These are phyloP conservation scores for Xylariales sp. DNA, from an alignment of 2,329 filamentous ascomycete species.

Conservation along the genomic window DNA sequence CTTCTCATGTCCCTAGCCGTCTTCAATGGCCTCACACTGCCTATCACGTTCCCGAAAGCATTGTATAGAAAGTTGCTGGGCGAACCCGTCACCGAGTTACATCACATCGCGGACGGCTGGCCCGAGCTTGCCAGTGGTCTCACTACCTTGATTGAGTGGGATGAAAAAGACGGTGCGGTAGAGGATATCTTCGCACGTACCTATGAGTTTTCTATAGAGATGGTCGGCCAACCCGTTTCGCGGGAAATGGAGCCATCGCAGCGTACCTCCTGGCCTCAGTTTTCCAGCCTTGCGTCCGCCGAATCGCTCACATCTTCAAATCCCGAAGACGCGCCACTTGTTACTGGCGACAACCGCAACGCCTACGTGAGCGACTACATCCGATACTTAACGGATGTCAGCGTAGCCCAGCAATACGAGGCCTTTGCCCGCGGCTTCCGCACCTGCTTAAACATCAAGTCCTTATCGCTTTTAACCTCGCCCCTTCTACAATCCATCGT, in stretches of 20 bases:
- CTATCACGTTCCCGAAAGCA: constrained; percentile 79
- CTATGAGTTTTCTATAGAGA: constrained; percentile 73
- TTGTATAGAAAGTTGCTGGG: constrained; percentile 78
- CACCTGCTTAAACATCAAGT: constrained; percentile 65
- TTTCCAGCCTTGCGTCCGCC: constrained; percentile 24
- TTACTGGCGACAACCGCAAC: constrained; percentile 74
- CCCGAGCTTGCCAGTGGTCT: constrained; percentile 73
- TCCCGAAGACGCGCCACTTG: constrained; percentile 58
- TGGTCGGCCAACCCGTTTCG: constrained; percentile 53
- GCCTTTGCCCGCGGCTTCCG: constrained; percentile 81
- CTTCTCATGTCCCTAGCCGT: constrained; percentile 83
- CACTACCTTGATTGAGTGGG: constrained; percentile 69
- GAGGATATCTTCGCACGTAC: constrained; percentile 78
- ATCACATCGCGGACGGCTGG: constrained; percentile 85
- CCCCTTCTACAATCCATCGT: constrained; percentile 69
- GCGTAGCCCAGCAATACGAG: constrained; percentile 69
- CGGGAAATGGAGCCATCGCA: constrained; percentile 46
- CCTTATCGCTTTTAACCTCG: constrained; percentile 68
- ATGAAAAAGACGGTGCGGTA: constrained; percentile 67
- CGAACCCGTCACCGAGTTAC: constrained; percentile 62
- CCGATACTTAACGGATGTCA: constrained; percentile 73
- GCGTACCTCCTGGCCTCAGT: constrained; percentile 50
- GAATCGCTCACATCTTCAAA: constrained; percentile 31
- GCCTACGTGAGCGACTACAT: constrained; percentile 83
- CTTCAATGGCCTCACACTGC: constrained; percentile 89